Percentiles rank a stretch among this genome's conserved stretches.
phyloP scores from a whole-genome alignment of 1,139 yeast genomes.

The Suhomyces guaymorum region DNA sequence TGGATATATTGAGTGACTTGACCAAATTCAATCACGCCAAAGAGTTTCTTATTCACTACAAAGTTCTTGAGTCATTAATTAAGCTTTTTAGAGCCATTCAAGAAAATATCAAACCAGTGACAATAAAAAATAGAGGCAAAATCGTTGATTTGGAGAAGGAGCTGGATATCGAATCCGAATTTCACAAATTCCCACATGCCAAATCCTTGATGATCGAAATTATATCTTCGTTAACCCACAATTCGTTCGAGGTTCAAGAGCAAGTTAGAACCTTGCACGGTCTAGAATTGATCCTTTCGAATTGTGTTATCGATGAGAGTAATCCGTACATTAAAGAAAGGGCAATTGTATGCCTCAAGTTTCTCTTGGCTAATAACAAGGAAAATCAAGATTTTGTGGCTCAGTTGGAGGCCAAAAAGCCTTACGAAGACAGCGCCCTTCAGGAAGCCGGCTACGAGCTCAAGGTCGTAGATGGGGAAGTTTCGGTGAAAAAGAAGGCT shows the following conservation, averaged over 20 bases:
- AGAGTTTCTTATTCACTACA: constrained; percentile 52
- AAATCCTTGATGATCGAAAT: constrained; percentile 65
- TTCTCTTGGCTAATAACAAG: constrained; percentile 60
- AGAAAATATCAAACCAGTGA: constrained; percentile 33
- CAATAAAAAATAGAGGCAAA: constrained; percentile 16
- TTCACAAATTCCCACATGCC: constrained; percentile 53
- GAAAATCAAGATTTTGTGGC: constrained; percentile 78
- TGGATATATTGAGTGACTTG: constrained; percentile 57
- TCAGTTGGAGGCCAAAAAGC: constrained; percentile 38
- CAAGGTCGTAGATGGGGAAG: constrained; percentile 38
- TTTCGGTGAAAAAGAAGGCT: constrained; percentile 23
- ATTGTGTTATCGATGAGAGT: constrained; percentile 81
- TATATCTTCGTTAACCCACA: constrained; percentile 54
- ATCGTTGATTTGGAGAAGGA: constrained; percentile 2
- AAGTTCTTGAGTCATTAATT: constrained; percentile 48
- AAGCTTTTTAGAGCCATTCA: constrained; percentile 51
- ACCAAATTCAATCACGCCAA: constrained; percentile 53
- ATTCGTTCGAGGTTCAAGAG: constrained; percentile 63
- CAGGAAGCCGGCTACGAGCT: constrained; percentile 45
- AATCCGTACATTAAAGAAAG: constrained; percentile 90
- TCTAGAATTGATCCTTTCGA: constrained; percentile 68
- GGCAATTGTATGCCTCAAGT: constrained; percentile 74
- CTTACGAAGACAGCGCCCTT: constrained; percentile 35
- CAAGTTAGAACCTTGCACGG: constrained; percentile 65
- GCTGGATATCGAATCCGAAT: neutral